Percentiles rank a stretch among this genome's conserved stretches.
Conservation (phyloP, 2,329 filamentous ascomycete genomes). For the Lomentospora prolificans region DNA sequence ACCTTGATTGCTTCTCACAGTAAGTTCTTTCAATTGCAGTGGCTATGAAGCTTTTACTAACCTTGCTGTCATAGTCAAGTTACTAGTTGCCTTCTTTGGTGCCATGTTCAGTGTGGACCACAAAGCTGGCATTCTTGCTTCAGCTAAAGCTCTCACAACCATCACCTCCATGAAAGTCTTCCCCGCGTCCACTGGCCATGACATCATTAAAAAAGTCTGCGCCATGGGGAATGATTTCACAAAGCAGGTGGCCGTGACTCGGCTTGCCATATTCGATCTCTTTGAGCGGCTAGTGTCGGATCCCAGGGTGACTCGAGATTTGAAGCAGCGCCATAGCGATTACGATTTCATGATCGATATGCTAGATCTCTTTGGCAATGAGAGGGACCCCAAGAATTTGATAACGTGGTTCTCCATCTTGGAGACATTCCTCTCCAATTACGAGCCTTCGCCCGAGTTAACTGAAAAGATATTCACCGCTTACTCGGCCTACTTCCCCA, state of each 20-base stretch:
- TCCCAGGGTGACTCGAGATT: constrained; percentile 29
- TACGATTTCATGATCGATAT: constrained; percentile 39
- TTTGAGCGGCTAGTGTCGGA: constrained; percentile 33
- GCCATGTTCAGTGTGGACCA: constrained; percentile 50
- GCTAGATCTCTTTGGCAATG: constrained; percentile 40
- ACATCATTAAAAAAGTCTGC: constrained; percentile 39
- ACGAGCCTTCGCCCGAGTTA: constrained; percentile 33
- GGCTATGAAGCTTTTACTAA: no score
- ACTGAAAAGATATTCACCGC: constrained; percentile 40
- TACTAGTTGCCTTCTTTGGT: constrained; percentile 44
- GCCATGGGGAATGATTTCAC: constrained; percentile 48
- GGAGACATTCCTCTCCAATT: constrained; percentile 32
- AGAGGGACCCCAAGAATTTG: constrained; percentile 47
- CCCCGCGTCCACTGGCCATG: constrained; percentile 34
- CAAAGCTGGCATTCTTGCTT: constrained; percentile 47
- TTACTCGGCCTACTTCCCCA: constrained; percentile 52
- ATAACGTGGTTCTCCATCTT: constrained; percentile 47
- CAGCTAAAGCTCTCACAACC: constrained; percentile 39
- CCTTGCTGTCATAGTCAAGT: constrained; percentile 26
- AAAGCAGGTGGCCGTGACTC: constrained; percentile 39
- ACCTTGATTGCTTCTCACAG: constrained; percentile 40
- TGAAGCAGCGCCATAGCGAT: constrained; percentile 29
- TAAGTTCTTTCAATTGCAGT: constrained; percentile 15
- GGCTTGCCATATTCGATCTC: constrained; percentile 42
- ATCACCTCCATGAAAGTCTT: constrained; percentile 42